phyloP scores from a whole-genome alignment of 352 stramenopile genomes.

The Globisporangium takayamanum region DNA sequence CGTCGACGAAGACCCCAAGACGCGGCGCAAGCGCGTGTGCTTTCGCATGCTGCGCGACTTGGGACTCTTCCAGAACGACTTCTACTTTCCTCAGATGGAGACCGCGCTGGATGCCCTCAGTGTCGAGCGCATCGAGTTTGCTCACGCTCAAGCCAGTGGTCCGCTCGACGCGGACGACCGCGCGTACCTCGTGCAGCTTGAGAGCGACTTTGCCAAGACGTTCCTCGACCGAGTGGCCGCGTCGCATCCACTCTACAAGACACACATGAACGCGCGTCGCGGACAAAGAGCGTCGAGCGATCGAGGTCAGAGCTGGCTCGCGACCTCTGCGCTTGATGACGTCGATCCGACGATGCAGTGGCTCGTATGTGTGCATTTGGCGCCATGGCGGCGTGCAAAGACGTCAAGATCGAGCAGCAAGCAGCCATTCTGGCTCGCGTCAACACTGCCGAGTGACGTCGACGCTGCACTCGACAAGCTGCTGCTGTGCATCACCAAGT shows the following conservation, averaged over 20 bases:
- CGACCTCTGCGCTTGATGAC: not conserved
- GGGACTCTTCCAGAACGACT: conserved; percentile 44
- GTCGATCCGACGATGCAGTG: conserved; percentile 5
- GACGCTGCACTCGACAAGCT: conserved; percentile 26
- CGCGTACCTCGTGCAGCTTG: conserved; percentile 2
- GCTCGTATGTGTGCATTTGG: conserved; percentile 10
- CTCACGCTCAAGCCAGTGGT: conserved; percentile 9
- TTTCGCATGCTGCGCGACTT: conserved; percentile 49
- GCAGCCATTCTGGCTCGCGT: conserved; percentile 16
- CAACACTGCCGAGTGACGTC: conserved; percentile 24
- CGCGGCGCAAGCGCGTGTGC: conserved; percentile 12
- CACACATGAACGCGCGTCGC: not conserved
- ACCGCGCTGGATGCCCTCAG: conserved; percentile 18
- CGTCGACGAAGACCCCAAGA: not conserved
- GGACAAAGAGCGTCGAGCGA: not conserved
- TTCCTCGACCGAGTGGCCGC: conserved; percentile 7
- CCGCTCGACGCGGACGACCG: not conserved
- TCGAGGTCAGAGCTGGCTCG: not conserved
- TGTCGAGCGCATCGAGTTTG: conserved; percentile 5
- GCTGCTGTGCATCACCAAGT: conserved; percentile 31
- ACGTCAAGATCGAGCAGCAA: not conserved
- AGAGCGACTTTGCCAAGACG: conserved; percentile 4
- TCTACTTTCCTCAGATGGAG: conserved; percentile 41
- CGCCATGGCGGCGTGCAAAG: not conserved
- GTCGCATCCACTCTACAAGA: conserved; percentile 11